phyloP scores from a whole-genome alignment of 2,329 filamentous ascomycete species.

The Teratosphaeria nubilosa region DNA sequence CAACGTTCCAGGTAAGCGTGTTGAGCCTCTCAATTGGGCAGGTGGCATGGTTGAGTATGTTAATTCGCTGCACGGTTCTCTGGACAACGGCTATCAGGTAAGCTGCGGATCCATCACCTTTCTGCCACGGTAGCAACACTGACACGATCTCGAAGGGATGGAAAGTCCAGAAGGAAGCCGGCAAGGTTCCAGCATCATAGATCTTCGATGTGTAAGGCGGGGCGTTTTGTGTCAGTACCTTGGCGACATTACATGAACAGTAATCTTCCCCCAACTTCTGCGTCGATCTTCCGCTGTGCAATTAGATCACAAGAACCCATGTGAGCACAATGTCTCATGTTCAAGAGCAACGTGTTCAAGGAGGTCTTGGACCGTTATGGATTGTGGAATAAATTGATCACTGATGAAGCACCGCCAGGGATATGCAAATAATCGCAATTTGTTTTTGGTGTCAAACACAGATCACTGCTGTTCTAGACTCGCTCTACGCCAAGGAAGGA shows the following conservation, averaged over 20 bases:
- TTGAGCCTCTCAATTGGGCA: conserved; percentile 36
- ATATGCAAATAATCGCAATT: too few species aligned
- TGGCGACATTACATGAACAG: neutral
- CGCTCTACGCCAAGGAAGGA: too few species aligned
- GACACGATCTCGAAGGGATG: neutral
- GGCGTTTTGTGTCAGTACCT: neutral
- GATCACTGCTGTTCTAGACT: too few species aligned
- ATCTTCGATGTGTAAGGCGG: neutral
- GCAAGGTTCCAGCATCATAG: conserved; percentile 31
- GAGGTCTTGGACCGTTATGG: too few species aligned
- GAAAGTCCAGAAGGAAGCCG: neutral
- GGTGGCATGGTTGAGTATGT: conserved; percentile 26
- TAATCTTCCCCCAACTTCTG: neutral
- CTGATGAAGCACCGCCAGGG: too few species aligned
- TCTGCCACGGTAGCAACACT: neutral
- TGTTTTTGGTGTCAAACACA: too few species aligned
- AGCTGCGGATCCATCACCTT: neutral
- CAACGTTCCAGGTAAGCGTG: conserved; percentile 37
- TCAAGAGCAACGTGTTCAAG: too few species aligned
- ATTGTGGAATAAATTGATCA: too few species aligned
- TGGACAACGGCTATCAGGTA: conserved; percentile 21
- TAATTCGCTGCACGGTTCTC: conserved; percentile 15
- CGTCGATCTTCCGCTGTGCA: too few species aligned
- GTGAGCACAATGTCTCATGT: too few species aligned
- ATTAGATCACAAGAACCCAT: too few species aligned